These are phyloP conservation scores for Fraxinus sp. DNA, from an alignment of 305 asterid species.

Conservation along the genomic window DNA sequence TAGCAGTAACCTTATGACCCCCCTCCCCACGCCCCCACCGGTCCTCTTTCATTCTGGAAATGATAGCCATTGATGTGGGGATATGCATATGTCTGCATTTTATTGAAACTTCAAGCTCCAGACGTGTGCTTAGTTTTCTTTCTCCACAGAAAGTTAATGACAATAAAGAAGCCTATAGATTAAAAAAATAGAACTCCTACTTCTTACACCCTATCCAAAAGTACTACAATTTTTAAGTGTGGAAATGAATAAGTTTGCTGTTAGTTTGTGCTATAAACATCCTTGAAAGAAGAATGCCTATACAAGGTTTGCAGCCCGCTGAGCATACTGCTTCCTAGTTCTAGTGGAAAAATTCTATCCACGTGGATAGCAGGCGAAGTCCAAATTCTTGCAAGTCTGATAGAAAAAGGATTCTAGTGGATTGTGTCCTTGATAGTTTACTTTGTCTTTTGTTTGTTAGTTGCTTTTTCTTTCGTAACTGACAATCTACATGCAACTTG, in stretches of 20 bases:
- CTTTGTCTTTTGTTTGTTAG: conserved; percentile 13
- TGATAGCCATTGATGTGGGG: neutral
- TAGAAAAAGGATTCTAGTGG: neutral
- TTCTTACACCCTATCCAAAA: conserved; percentile 18
- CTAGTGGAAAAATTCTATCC: conserved; percentile 1
- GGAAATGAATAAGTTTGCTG: neutral
- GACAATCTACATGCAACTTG: neutral
- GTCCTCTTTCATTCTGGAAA: neutral
- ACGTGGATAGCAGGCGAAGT: neutral
- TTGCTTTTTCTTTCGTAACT: conserved; percentile 1
- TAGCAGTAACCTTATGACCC: neutral
- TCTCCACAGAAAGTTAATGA: neutral
- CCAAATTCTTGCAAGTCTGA: conserved; percentile 3
- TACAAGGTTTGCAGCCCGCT: neutral
- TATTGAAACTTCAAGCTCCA: conserved; percentile 4
- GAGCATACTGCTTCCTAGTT: conserved; percentile 3
- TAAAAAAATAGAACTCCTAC: neutral
- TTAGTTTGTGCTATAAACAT: conserved; percentile 1
- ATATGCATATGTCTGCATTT: conserved; percentile 1
- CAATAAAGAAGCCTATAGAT: neutral
- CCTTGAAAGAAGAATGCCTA: conserved; percentile 9
- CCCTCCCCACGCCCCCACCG: too few relatives aligned
- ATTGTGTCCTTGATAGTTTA: neutral
- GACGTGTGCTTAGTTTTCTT: neutral
- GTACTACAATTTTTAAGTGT: neutral